Evolutionary conservation across 495 filamentous ascomycete species (phyloP).

Genomic region (Talaromyces borbonicus): DNA sequence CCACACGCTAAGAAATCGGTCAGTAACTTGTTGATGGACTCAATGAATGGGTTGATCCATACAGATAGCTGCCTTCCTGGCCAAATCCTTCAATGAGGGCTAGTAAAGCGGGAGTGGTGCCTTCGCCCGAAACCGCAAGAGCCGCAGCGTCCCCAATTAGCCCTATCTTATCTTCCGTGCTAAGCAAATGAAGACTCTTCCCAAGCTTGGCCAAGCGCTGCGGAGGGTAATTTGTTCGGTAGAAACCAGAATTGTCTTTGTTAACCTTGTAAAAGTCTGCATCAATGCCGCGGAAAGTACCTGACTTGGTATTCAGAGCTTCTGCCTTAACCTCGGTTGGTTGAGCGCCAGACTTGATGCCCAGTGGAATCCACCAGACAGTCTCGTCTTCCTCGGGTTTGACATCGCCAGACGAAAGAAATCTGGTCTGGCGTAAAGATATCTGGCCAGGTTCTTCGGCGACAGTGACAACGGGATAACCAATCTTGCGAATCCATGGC

Average conservation of each 20-base stretch:
- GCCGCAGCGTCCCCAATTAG: conserved; percentile 87
- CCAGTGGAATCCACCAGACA: conserved; percentile 92
- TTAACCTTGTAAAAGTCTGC: conserved; percentile 85
- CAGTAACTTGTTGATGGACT: background rate
- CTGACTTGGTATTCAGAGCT: conserved; percentile 66
- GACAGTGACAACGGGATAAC: conserved; percentile 82
- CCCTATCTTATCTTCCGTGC: conserved; percentile 81
- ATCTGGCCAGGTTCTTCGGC: conserved; percentile 76
- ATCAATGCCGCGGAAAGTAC: conserved; percentile 62
- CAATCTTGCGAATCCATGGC: conserved; percentile 88
- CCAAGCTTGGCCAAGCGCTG: conserved; percentile 69
- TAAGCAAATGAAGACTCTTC: conserved; percentile 58
- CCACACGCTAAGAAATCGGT: conserved; percentile 51
- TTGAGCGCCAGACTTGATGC: conserved; percentile 49
- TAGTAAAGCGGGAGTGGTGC: conserved; percentile 67
- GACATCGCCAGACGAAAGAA: conserved; percentile 82
- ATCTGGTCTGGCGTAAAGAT: conserved; percentile 71
- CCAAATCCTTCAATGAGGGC: conserved; percentile 72
- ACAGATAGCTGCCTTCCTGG: conserved; percentile 72
- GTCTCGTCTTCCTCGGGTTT: conserved; percentile 85
- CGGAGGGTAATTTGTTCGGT: conserved; percentile 83
- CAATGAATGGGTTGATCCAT: conserved; percentile 15
- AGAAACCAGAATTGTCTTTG: conserved; percentile 78
- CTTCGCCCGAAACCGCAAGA: conserved; percentile 76
- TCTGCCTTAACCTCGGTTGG: conserved; percentile 24